Percentiles rank a stretch among this genome's conserved stretches.
Evolutionary conservation across 2,329 filamentous ascomycete species (phyloP).

Genomic region (Passalora sequoiae): DNA sequence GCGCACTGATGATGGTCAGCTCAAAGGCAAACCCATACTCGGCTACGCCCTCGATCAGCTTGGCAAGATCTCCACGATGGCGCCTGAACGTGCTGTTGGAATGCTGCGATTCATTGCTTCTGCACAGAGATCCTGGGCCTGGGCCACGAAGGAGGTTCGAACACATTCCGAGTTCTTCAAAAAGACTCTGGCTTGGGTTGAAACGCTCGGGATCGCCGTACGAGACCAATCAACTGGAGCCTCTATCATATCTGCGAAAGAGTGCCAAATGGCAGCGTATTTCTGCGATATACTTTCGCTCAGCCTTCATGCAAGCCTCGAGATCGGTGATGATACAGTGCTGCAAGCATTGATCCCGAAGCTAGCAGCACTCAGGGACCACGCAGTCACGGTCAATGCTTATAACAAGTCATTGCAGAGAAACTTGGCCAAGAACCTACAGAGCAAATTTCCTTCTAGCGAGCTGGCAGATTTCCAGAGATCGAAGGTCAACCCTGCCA

Average conservation of each 20-base stretch:
- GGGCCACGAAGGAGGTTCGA: constrained; percentile 77
- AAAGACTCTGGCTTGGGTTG: constrained; percentile 66
- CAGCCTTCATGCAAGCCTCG: constrained; percentile 79
- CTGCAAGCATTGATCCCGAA: constrained; percentile 68
- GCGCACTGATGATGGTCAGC: constrained; percentile 47
- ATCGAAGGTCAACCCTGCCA: constrained; percentile 49
- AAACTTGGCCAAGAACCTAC: constrained; percentile 81
- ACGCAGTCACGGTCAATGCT: constrained; percentile 69
- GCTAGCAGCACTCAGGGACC: constrained; percentile 71
- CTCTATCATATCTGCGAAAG: constrained; percentile 31
- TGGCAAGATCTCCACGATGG: constrained; percentile 56
- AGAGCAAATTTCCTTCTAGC: constrained; percentile 67
- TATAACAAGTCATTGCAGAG: constrained; percentile 85
- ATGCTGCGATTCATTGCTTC: constrained; percentile 82
- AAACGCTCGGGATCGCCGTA: constrained; percentile 50
- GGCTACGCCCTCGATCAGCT: constrained; percentile 67
- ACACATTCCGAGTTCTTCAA: constrained; percentile 69
- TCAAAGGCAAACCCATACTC: constrained; percentile 62
- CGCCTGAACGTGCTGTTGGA: constrained; percentile 62
- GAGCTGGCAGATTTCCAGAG: constrained; percentile 75
- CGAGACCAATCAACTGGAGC: constrained; percentile 25
- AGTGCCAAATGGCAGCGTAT: constrained; percentile 63
- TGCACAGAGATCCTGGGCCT: constrained; percentile 92
- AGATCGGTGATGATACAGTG: constrained; percentile 63
- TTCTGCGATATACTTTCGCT: constrained; percentile 85